Base-by-base conservation (phyloP, 139 green algal species). In the Picochlorum sp. region DNA sequence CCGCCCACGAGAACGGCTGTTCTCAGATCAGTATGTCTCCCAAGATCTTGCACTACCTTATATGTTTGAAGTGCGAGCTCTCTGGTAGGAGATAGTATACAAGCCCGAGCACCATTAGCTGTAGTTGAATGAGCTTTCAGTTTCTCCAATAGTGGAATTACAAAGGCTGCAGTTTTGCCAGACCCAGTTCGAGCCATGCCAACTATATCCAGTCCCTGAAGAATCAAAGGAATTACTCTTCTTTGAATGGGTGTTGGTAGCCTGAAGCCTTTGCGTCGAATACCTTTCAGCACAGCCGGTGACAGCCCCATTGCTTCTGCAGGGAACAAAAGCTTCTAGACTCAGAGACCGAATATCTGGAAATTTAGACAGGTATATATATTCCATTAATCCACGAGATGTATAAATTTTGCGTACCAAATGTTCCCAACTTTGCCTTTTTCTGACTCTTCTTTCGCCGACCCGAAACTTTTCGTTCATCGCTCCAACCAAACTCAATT, bases 221-320 rank as follows among this genome's bases (percentile, higher is more conserved):
- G 58, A 44, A 95, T 85, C 24, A 90, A 64, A 1, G 92, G 92
- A 50, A 98, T 79, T 2, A 90, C 73, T 16, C 79, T 78, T 18
- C 92, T 76, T 77, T 97, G 90, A 58, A 97, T 96, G 50, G 90
- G 90, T 7, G 90, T 97, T n/a, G 90, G 89, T 60, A 97, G 77
- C 2, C 83, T 78, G 80, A 85, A 98, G 28, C 90, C 90, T 69
- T 94, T 93, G 33, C 87, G 77, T 63, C 87, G 85, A 62, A 98
- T 87, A 41, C 75, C 86, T 3, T 67, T 67, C 14, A 95, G 59
- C 9, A 96, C 62, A 18, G 72, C 63, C 3, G 73, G 49, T 24
- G 68, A 69, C 13, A 97, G 68, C 8, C 81, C 83, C 82, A 97
- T 84, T 18, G 78, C 81, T 22, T 95, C 89, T 95, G 85, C 55